Conservation (phyloP, 2,329 filamentous ascomycete species). For the Penicillium glabrum region DNA sequence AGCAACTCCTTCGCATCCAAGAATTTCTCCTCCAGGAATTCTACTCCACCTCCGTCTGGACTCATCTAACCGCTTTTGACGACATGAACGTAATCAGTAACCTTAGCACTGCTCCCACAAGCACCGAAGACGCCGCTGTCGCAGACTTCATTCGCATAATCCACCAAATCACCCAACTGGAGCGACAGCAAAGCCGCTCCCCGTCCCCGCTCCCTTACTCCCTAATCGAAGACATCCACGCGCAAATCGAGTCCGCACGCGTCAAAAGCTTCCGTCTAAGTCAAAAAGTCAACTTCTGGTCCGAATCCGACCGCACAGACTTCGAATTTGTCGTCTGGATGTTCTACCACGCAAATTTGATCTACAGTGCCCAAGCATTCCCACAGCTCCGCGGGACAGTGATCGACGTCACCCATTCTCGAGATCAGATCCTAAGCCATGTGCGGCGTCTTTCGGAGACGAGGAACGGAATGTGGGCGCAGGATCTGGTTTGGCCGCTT, state of each 20-base stretch:
- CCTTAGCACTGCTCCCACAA: not conserved
- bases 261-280: not conserved
- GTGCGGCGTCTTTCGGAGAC: constrained; percentile 3
- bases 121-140: constrained; percentile 2
- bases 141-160: constrained; percentile 5
- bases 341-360: constrained; percentile 4
- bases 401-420: not conserved
- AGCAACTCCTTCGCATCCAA: constrained; percentile 2
- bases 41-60: constrained; percentile 3
- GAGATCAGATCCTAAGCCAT: not conserved
- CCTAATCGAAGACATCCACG: not conserved
- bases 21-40: constrained; percentile 4
- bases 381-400: not conserved
- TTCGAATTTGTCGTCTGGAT: constrained; percentile 4
- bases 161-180: not conserved
- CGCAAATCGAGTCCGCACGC: constrained; percentile 1
- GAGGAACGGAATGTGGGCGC: constrained; percentile 3
- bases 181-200: not conserved
- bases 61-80: constrained; percentile 1
- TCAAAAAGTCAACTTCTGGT: constrained; percentile 2
- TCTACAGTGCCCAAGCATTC: constrained; percentile 2
- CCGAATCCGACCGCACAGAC: not conserved
- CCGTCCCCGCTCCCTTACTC: not conserved
- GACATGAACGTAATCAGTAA: constrained; percentile 2
- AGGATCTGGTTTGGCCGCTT: constrained; percentile 4